Percentiles rank a stretch among this genome's conserved stretches.
Evolutionary conservation across 495 filamentous ascomycete species (phyloP).

Genomic region (Bacidia gigantensis): DNA sequence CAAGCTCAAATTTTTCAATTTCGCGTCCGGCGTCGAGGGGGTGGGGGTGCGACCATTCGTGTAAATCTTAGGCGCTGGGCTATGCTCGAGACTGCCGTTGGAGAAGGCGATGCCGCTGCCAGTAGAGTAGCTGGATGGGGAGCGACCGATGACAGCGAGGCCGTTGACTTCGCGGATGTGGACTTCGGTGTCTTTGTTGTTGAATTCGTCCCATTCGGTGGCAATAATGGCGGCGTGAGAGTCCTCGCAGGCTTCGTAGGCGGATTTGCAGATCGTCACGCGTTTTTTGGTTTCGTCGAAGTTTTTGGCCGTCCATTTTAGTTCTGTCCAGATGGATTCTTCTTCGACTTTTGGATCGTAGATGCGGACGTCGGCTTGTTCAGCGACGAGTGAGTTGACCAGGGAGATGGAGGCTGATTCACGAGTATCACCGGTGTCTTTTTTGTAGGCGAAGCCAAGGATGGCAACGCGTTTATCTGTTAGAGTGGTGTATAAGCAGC

Average conservation of each 20-base stretch:
- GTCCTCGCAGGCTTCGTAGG: slow-evolving; percentile 38
- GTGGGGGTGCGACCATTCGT: background rate
- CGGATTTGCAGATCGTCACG: slow-evolving; percentile 15
- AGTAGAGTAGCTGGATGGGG: background rate
- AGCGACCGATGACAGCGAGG: slow-evolving; percentile 4
- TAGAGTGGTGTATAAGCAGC: slow-evolving; percentile 53
- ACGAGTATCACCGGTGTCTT: slow-evolving; percentile 64
- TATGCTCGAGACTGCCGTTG: slow-evolving; percentile 4
- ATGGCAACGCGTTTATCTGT: slow-evolving; percentile 58
- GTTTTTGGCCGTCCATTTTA: slow-evolving; percentile 16
- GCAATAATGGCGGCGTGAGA: slow-evolving; percentile 44
- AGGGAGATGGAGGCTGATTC: slow-evolving; percentile 59
- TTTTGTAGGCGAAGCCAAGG: slow-evolving; percentile 73
- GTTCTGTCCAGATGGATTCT: slow-evolving; percentile 31
- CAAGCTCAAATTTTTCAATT: background rate
- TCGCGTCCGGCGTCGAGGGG: background rate
- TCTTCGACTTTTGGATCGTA: slow-evolving; percentile 56
- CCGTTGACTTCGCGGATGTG: slow-evolving; percentile 7
- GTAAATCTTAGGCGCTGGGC: background rate
- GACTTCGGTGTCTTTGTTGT: slow-evolving; percentile 18
- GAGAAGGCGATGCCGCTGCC: slow-evolving; percentile 2
- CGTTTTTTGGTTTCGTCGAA: slow-evolving; percentile 12
- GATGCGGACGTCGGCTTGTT: slow-evolving; percentile 52
- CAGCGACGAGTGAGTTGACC: slow-evolving; percentile 48
- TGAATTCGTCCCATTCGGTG: slow-evolving; percentile 56